Conservation (phyloP, 2,329 filamentous ascomycete species). For the Neofusicoccum sp. region DNA sequence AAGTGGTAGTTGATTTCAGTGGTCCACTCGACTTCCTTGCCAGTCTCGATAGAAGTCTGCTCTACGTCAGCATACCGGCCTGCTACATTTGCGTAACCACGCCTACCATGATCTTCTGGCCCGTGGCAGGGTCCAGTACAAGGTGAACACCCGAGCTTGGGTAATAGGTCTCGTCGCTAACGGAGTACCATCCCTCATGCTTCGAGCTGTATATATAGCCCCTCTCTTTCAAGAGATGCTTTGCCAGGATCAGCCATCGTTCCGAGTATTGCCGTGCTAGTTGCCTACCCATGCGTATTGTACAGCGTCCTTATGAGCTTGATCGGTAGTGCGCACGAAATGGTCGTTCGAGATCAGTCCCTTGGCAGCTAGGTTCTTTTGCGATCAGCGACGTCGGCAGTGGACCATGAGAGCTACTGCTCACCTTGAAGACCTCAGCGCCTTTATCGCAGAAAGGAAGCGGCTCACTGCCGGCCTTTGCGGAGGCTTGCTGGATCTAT, state of each 20-base stretch:
- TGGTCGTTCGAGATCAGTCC: conserved; percentile 74
- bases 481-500: conserved; percentile 69
- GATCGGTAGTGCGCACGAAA: conserved; percentile 90
- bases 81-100: too few species aligned
- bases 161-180: conserved; percentile 96
- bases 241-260: conserved; percentile 18
- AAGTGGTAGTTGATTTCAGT: conserved; percentile 96
- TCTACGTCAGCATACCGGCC: not conserved
- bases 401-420: not conserved
- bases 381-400: not conserved
- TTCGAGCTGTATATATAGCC: conserved; percentile 80
- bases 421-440: conserved; percentile 70
- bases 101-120: conserved; percentile 71
- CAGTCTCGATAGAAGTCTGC: conserved; percentile 73
- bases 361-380: conserved; percentile 62
- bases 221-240: conserved; percentile 68
- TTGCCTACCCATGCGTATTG: conserved; percentile 75
- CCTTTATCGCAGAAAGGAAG: conserved; percentile 88
- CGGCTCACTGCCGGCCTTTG: conserved; percentile 65
- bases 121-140: conserved; percentile 74
- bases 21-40: conserved; percentile 91
- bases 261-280: not conserved
- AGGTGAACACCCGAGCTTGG: conserved; percentile 72
- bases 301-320: conserved; percentile 77
- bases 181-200: conserved; percentile 94